phyloP scores from a whole-genome alignment of 1,284 basidiomycete species.

The Ceratobasidium sp. region DNA sequence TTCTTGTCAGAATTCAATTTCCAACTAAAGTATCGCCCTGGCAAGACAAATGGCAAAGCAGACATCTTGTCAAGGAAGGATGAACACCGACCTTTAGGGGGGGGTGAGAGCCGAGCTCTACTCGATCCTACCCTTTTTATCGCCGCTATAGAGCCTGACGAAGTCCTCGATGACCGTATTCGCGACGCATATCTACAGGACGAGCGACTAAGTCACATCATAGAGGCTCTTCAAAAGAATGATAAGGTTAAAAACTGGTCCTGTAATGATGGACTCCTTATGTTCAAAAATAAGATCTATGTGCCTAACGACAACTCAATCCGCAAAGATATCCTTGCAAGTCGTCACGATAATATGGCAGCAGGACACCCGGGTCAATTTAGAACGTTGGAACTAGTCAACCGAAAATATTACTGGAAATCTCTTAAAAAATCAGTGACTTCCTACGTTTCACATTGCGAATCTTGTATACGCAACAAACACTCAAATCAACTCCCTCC shows the following conservation, averaged over 20 bases:
- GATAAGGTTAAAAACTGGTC: too few relatives aligned
- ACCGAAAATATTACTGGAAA: background rate
- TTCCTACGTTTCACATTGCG: too few relatives aligned
- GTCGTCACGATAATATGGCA: background rate
- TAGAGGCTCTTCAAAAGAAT: too few relatives aligned
- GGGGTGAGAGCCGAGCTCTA: slow-evolving; percentile 21
- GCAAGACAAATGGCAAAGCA: slow-evolving; percentile 49
- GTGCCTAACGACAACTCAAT: background rate
- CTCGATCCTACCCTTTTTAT: background rate
- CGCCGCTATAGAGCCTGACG: background rate
- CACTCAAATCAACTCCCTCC: background rate
- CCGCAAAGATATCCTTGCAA: background rate
- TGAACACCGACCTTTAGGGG: slow-evolving; percentile 46
- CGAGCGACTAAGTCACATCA: background rate
- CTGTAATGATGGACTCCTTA: too few relatives aligned
- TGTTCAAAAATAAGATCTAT: too few relatives aligned
- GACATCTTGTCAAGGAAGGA: slow-evolving; percentile 54
- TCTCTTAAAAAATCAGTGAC: background rate
- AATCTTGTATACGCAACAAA: too few relatives aligned
- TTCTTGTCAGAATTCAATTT: too few relatives aligned
- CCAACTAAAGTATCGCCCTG: too few relatives aligned
- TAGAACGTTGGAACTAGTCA: background rate
- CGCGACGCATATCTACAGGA: background rate
- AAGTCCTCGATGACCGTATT: background rate
- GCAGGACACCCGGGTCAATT: slow-evolving; percentile 43